A percentile compares a stretch with the other conserved stretches of the same genome.
Conservation (phyloP, 2,329 filamentous ascomycete species). For the Cordyceps javanica region DNA sequence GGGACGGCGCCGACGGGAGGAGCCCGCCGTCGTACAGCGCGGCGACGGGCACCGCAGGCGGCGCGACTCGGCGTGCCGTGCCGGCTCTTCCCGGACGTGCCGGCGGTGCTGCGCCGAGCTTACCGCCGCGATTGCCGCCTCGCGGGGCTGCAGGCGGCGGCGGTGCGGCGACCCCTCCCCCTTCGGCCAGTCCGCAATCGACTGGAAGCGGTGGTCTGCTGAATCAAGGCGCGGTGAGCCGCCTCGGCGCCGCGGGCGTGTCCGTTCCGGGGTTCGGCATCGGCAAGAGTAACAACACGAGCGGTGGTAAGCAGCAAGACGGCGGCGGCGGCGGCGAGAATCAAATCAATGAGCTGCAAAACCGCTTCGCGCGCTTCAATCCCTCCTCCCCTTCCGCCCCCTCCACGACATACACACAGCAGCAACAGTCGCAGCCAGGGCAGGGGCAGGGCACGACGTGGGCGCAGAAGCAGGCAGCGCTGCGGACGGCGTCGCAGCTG, state of each 20-base stretch:
- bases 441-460: constrained; percentile 51
- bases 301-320: constrained; percentile 18
- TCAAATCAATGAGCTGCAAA: constrained; percentile 61
- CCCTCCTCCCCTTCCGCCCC: constrained; percentile 20
- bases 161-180: constrained; percentile 19
- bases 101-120: constrained; percentile 48
- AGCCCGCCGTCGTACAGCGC: constrained; percentile 25
- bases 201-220: constrained; percentile 28
- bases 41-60: constrained; percentile 24
- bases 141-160: constrained; percentile 27
- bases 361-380: constrained; percentile 54
- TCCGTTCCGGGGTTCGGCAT: constrained; percentile 76
- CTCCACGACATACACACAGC: constrained; percentile 14
- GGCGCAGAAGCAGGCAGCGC: constrained; percentile 58
- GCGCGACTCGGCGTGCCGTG: too few species aligned
- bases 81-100: constrained; percentile 12
- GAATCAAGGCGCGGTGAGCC: constrained; percentile 53
- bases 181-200: constrained; percentile 20
- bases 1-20: constrained; percentile 32
- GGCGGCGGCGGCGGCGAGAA: constrained; percentile 19
- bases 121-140: constrained; percentile 63
- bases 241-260: constrained; percentile 68
- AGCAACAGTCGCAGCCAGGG: constrained; percentile 16
- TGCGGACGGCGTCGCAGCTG: constrained; percentile 54
- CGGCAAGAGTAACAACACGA: constrained; percentile 35